Evolutionary conservation across 805 yeast genomes (phyloP).

Genomic region (Helenozyma baotianmanensis): DNA sequence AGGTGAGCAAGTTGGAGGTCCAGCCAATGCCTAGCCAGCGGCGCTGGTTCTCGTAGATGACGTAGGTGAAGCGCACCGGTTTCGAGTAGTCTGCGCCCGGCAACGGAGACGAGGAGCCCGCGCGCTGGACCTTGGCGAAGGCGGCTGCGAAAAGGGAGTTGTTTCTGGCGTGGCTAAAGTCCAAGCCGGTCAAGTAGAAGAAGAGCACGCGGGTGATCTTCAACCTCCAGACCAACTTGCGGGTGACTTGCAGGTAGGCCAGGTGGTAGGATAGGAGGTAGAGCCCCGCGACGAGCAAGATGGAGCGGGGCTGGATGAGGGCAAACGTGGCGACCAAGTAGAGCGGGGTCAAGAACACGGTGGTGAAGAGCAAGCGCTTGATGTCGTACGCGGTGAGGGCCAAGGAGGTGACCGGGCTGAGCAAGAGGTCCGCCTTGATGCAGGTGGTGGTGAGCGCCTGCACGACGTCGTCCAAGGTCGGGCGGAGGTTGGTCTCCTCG

Average conservation of each 20-base stretch:
- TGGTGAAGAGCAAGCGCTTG: conserved; percentile 74
- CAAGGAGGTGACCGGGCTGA: conserved; percentile 73
- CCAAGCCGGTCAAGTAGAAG: conserved; percentile 84
- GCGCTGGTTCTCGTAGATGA: conserved; percentile 89
- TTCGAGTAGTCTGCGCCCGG: conserved; percentile 16
- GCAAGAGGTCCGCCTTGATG: conserved; percentile 68
- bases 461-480: conserved; percentile 84
- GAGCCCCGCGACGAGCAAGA: conserved; percentile 55
- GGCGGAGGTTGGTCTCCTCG: conserved; percentile 56
- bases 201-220: conserved; percentile 62
- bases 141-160: conserved; percentile 52
- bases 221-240: conserved; percentile 83
- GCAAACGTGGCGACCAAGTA: conserved; percentile 68
- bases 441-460: conserved; percentile 71
- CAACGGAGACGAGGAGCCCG: conserved; percentile 8
- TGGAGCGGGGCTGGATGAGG: conserved; percentile 64
- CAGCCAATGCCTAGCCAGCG: conserved; percentile 98
- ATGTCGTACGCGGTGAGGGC: conserved; percentile 76
- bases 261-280: conserved; percentile 81
- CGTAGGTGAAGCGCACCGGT: conserved; percentile 83
- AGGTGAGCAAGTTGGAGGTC: conserved; percentile 87
- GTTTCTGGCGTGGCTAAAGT: conserved; percentile 48
- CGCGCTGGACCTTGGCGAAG: conserved; percentile 46
- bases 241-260: conserved; percentile 73
- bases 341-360: conserved; percentile 79